Evolutionary conservation across 2,329 filamentous ascomycete species (phyloP), one percentile per base, ranked within the genome.

Genomic region (Colletotrichum truncatum): DNA sequence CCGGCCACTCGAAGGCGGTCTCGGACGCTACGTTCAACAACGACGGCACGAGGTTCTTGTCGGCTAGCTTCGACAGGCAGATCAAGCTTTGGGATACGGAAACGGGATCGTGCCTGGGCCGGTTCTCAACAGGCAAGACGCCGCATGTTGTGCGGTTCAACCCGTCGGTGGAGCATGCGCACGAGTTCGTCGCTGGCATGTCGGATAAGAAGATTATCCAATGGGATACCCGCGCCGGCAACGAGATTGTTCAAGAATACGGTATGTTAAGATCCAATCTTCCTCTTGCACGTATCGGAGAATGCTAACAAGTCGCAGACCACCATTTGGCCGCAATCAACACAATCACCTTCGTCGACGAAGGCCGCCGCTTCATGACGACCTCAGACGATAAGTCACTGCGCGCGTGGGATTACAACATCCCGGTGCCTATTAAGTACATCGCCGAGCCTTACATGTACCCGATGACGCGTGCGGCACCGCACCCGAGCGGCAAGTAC

Each of bases 81-180:
- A 98, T 98, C 83, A 98, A 98, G 80, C 85, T 99, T 28, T 99
- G 96, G 96, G 96, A 99, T 73, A 98, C 95, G 1, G 96, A 99
- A 78, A 98, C 93, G 21, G 96, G 96, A 46, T 86, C 90, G 71
- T 98, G 95, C 74, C 82, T 97, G 70, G 91, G 89, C 73, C 93
- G 93, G 63, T 99, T 97, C 82, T 93, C 91, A 16, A 97, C 93
- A 1, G 95, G 95, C 74, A 97, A 97, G 82, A 98, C 94, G 12
- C 95, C 96, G 5, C 96, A 99, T 75, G 94, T 97, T 55, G 85
- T 99, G 71, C 91, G 93, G 70, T 98, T 98, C 85, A 97, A 98
- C 78, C 94, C 95, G 0, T 88, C 89, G 51, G 82, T 86, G 0
- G 89, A 92, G 57, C 89, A 91, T 70, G 88, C 90, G 8, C 91